Evolutionary conservation across 148 eudicot genomes (phyloP).

Genomic region (Spergularia marina): DNA sequence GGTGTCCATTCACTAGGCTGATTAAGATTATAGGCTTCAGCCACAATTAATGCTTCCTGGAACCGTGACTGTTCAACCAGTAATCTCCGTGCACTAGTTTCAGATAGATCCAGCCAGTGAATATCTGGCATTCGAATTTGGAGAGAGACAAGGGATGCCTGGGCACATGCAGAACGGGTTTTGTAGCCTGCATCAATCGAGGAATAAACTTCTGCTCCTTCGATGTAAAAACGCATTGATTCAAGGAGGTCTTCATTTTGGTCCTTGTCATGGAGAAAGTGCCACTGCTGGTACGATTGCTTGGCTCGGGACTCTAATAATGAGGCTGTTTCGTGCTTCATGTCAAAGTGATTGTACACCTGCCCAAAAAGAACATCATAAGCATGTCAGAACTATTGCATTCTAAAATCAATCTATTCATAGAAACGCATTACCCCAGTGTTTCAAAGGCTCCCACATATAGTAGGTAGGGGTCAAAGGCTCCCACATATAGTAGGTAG

Average conservation of each 20-base stretch:
- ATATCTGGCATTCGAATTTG: slow-evolving; percentile 97
- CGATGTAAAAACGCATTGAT: slow-evolving; percentile 83
- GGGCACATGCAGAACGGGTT: slow-evolving; percentile 77
- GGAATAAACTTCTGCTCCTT: slow-evolving; percentile 95
- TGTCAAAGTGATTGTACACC: slow-evolving; percentile 96
- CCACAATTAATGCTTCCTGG: slow-evolving; percentile 94
- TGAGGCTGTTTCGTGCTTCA: slow-evolving; percentile 91
- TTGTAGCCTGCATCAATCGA: slow-evolving; percentile 94
- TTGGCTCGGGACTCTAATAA: slow-evolving; percentile 79
- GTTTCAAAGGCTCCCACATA: no score
- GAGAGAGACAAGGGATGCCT: slow-evolving; percentile 88
- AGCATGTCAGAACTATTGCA: slow-evolving; percentile 5
- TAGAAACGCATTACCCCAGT: no score
- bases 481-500: no score
- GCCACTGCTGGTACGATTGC: slow-evolving; percentile 73
- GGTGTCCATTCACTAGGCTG: slow-evolving; percentile 97
- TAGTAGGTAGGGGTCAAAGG: no score
- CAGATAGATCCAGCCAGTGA: slow-evolving; percentile 78
- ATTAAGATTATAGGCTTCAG: slow-evolving; percentile 91
- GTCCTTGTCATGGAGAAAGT: slow-evolving; percentile 67
- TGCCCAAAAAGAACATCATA: slow-evolving; percentile 26
- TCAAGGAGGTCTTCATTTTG: slow-evolving; percentile 92
- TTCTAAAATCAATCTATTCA: neutral
- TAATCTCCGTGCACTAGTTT: slow-evolving; percentile 76
- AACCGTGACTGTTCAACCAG: slow-evolving; percentile 89